Evolutionary conservation across 1,139 yeast species (phyloP), one percentile per base, ranked within the genome.

Genomic region (Saccharomyces hybrid): DNA sequence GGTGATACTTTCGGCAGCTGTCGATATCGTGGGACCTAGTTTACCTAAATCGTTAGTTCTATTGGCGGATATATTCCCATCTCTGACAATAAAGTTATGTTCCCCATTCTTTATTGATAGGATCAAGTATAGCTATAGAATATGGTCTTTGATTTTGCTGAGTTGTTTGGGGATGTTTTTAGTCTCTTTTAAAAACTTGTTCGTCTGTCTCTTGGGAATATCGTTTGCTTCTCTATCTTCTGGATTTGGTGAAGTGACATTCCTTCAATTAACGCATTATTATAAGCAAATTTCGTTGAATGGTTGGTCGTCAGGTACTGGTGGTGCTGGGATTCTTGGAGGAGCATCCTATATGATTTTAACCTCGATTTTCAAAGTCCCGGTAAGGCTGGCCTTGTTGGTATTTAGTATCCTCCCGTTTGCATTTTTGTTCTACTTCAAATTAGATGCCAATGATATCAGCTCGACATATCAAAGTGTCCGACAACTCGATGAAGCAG

Each of bases 281-380:
- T 84, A 79, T 64, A 76, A 76, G 20, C 77, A 78, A 34, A 67
- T 71, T 20, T 78, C 96, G 2, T 75, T 93, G 50, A 83, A 87
- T 50, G 97, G 96, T 0, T 93, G 95, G 80, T 86, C 96, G 41
- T 80, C 90, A 13, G 99, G 99, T 0, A 93, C 98, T 0, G 98
- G 98, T 0, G 95, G 89, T 11, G 98, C 99, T 0, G 98, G 98
- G 0, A 70, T 91, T 2, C 78, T 82, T 23, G 99, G 98, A 0
- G 84, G 95, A 63, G 81, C 81, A 50, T 65, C 75, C 6, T 84
- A 77, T 60, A 61, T 84, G 70, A 61, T 79, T 0, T 56, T 82
- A 57, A 84, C 89, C 0, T 80, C 87, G 0, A 74, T 83, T 70
- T 52, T 82, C 14, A 70, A 77, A 2, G 53, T 83, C 2, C 68